These are phyloP conservation scores for Lasiodiplodia citricola DNA, from an alignment of 2,329 filamentous ascomycete species.

Conservation along the genomic window DNA sequence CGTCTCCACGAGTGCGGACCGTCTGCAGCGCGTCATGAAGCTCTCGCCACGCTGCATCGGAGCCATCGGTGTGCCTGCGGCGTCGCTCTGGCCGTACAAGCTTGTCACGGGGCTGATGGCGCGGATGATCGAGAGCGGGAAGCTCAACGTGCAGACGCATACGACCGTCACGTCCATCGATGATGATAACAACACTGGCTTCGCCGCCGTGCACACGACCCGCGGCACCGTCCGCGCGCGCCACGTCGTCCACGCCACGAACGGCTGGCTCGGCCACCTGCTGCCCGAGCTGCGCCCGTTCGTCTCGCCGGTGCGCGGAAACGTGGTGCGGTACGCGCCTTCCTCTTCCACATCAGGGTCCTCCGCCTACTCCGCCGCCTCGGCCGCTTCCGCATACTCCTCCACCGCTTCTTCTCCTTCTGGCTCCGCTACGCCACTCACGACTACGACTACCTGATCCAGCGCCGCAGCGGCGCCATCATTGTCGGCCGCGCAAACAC, in stretches of 20 bases:
- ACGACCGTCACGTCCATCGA: not conserved
- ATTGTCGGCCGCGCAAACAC: not conserved
- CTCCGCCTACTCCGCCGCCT: not conserved
- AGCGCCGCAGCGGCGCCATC: not conserved
- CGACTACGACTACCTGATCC: slow-evolving; percentile 5
- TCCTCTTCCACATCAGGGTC: no score
- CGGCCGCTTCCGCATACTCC: not conserved
- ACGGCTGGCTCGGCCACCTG: slow-evolving; percentile 35
- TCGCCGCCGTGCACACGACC: not conserved
- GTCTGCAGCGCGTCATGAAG: not conserved
- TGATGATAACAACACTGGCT: fast-evolving
- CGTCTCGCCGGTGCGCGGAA: not conserved
- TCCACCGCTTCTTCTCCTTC: not conserved
- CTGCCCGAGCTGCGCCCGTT: slow-evolving; percentile 20
- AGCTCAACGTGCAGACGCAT: not conserved
- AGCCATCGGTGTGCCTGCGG: not conserved
- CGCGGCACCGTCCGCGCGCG: not conserved
- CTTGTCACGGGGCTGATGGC: not conserved
- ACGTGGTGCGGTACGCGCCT: not conserved
- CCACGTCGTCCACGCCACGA: slow-evolving; percentile 37
- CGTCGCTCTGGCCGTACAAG: slow-evolving; percentile 1
- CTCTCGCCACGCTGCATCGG: not conserved
- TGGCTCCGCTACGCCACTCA: not conserved
- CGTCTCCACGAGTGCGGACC: not conserved
- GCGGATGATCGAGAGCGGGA: not conserved